These are phyloP conservation scores for Magnaporthiopsis poae DNA, from an alignment of 2,329 filamentous ascomycete species.

Conservation along the genomic window DNA sequence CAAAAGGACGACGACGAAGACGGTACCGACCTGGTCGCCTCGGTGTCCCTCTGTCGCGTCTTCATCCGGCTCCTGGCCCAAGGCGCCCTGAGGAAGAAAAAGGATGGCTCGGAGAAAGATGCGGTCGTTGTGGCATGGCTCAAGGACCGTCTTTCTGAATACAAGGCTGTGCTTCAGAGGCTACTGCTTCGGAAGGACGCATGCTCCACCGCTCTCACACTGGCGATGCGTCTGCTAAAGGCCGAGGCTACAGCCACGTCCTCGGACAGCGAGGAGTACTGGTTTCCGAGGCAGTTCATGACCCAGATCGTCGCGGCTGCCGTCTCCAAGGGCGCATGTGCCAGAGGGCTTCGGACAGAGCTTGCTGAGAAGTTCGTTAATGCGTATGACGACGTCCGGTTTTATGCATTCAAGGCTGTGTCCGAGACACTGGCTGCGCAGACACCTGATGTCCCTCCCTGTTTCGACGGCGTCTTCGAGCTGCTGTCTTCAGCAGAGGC, in stretches of 20 bases:
- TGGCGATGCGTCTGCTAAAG: constrained; percentile 77
- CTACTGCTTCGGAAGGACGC: constrained; percentile 53
- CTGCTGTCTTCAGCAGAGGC: constrained; percentile 59
- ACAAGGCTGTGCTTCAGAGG: constrained; percentile 50
- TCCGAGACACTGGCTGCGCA: constrained; percentile 17
- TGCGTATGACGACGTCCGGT: constrained; percentile 74
- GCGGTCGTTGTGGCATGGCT: constrained; percentile 68
- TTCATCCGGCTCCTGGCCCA: constrained; percentile 72
- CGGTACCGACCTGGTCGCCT: constrained; percentile 51
- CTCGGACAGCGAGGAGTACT: constrained; percentile 49
- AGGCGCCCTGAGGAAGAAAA: constrained; percentile 58
- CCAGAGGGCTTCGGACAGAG: constrained; percentile 54
- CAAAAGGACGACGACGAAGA: constrained; percentile 41
- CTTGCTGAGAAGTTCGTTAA: constrained; percentile 72
- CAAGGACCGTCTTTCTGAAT: constrained; percentile 62
- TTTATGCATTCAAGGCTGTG: constrained; percentile 67
- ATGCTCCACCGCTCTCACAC: constrained; percentile 58
- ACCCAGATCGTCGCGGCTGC: constrained; percentile 53
- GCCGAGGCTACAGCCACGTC: constrained; percentile 45
- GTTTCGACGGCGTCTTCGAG: constrained; percentile 49
- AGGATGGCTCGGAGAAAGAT: constrained; percentile 61
- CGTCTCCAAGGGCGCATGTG: constrained; percentile 42
- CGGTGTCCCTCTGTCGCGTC: constrained; percentile 73
- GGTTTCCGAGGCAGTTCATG: constrained; percentile 61
- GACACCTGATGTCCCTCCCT: constrained; percentile 19